Conservation (phyloP, 2,329 filamentous ascomycete species). For the Pseudocercospora eumusae region DNA sequence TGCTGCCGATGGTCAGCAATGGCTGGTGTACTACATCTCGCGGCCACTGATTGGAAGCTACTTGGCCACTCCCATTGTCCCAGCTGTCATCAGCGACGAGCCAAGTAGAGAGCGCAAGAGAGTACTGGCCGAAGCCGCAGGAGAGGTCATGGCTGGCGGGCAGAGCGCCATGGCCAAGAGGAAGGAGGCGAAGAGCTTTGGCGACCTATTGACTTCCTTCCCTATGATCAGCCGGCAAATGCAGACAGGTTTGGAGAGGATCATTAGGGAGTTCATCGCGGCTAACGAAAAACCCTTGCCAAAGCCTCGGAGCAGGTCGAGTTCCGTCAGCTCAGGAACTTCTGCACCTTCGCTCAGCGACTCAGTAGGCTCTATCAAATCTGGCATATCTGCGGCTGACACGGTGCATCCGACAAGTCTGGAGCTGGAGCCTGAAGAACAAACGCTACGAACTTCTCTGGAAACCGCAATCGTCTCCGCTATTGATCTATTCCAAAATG, state of each 20-base stretch:
- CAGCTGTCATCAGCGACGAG: slow-evolving; percentile 55
- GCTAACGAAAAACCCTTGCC: slow-evolving; percentile 84
- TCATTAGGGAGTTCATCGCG: slow-evolving; percentile 85
- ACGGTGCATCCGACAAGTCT: slow-evolving; percentile 53
- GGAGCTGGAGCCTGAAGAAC: slow-evolving; percentile 86
- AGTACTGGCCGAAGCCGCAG: slow-evolving; percentile 36
- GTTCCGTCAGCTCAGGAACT: slow-evolving; percentile 40
- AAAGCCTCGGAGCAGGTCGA: slow-evolving; percentile 38
- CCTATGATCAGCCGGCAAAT: slow-evolving; percentile 96
- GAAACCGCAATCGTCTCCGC: slow-evolving; percentile 91
- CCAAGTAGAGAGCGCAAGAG: slow-evolving; percentile 39
- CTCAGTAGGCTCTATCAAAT: slow-evolving; percentile 40
- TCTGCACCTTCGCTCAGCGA: slow-evolving; percentile 39
- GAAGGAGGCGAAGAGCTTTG: slow-evolving; percentile 89
- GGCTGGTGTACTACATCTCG: slow-evolving; percentile 96
- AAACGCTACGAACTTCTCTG: slow-evolving; percentile 81
- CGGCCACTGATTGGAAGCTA: slow-evolving; percentile 80
- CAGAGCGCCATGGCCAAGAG: slow-evolving; percentile 62
- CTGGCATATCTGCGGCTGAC: slow-evolving; percentile 42
- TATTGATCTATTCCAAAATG: slow-evolving; percentile 92
- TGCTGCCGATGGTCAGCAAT: slow-evolving; percentile 84
- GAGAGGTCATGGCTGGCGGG: slow-evolving; percentile 26
- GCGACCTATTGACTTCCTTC: slow-evolving; percentile 85
- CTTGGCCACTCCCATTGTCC: slow-evolving; percentile 71
- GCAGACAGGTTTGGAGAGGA: slow-evolving; percentile 83